phyloP scores from a whole-genome alignment of 305 asterid genomes.

The Rubia balearica region DNA sequence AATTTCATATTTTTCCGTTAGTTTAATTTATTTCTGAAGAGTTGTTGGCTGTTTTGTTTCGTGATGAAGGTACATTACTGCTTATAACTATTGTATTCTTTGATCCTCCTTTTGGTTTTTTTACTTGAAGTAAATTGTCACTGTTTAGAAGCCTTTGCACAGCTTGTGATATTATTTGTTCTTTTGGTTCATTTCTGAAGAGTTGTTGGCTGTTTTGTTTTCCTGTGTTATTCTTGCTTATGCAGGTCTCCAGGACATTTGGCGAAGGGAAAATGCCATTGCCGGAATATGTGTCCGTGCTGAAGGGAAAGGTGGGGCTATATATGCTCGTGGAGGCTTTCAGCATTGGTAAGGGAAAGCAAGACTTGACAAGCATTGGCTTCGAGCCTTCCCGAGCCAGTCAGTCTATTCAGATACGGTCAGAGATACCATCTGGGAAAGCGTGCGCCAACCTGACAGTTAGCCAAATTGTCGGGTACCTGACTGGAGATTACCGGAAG shows the following conservation, averaged over 20 bases:
- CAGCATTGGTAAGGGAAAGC: constrained; percentile 59
- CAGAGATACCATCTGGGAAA: constrained; percentile 60
- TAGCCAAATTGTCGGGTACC: constrained; percentile 43
- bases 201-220: not conserved
- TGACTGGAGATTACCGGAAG: constrained; percentile 65
- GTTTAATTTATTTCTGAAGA: not conserved
- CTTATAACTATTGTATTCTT: not conserved
- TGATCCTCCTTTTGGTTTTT: too few species aligned
- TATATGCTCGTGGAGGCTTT: constrained; percentile 47
- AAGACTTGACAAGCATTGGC: constrained; percentile 51
- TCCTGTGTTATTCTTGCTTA: constrained; percentile 7
- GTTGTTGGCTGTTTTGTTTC: not conserved
- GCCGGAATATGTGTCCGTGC: constrained; percentile 43
- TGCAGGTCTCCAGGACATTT: constrained; percentile 43
- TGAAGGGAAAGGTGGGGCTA: constrained; percentile 48
- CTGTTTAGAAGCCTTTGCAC: too few species aligned
- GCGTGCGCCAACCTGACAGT: constrained; percentile 51
- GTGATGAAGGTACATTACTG: too few species aligned
- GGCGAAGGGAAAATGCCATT: constrained; percentile 48
- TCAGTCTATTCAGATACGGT: constrained; percentile 30
- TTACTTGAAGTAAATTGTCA: too few species aligned
- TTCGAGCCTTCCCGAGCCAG: constrained; percentile 42
- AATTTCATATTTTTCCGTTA: not conserved
- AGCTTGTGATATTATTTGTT: not conserved
- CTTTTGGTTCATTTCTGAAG: not conserved